Conservation (phyloP, 2,329 filamentous ascomycete genomes). For the Aspergillus fumigatiaffinis region DNA sequence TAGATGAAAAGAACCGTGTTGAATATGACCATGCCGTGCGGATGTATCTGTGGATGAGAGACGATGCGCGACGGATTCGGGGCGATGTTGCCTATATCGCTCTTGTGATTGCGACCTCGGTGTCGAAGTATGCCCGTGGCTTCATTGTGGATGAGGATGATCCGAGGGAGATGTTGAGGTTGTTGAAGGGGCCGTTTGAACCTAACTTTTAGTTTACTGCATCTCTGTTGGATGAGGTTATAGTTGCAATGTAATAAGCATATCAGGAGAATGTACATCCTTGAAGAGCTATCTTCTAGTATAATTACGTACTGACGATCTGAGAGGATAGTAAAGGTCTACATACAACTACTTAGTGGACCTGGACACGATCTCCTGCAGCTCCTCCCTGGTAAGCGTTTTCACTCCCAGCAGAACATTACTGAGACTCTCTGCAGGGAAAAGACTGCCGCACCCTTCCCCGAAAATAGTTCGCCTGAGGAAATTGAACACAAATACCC, state of each 20-base stretch:
- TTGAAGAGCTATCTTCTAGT: no score
- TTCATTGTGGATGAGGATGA: not conserved
- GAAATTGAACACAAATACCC: conserved; percentile 23
- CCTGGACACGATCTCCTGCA: conserved; percentile 23
- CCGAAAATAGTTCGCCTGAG: conserved; percentile 30
- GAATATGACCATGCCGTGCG: not conserved
- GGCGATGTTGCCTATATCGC: not conserved
- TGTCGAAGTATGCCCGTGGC: not conserved
- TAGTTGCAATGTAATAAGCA: not conserved
- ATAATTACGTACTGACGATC: no score
- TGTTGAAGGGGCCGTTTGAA: not conserved
- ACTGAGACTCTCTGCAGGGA: conserved; percentile 24
- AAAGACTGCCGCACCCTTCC: conserved; percentile 28
- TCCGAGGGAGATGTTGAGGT: not conserved
- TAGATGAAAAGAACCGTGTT: not conserved
- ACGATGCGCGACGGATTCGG: not conserved
- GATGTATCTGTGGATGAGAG: not conserved
- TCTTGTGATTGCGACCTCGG: not conserved
- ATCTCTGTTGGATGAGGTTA: not conserved
- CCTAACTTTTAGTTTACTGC: not conserved
- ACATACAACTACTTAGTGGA: no score
- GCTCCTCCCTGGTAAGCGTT: conserved; percentile 29
- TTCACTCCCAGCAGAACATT: conserved; percentile 40
- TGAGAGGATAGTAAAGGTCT: no score
- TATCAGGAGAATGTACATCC: no score